Conservation (phyloP, 106 monocot species). For the Acorus calamus region DNA sequence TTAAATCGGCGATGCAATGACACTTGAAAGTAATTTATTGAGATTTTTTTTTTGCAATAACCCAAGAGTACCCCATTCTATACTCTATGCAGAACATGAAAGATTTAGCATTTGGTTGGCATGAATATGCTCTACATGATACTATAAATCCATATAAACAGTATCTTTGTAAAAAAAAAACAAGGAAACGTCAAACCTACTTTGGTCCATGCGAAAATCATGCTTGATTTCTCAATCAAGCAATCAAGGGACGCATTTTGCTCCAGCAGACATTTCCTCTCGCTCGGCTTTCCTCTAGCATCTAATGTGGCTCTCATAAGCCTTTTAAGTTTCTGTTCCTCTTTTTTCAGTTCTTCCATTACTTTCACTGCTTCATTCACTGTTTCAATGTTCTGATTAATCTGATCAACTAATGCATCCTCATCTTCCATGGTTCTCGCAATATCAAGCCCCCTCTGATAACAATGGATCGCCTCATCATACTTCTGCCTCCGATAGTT, state of each 20-base stretch:
- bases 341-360: constrained; percentile 45
- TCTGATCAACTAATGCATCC: constrained; percentile 63
- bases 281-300: constrained; percentile 51
- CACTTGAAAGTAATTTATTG: no score
- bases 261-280: constrained; percentile 67
- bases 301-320: constrained; percentile 42
- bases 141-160: no score
- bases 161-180: neutral
- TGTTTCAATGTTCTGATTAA: constrained; percentile 55
- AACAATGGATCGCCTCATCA: constrained; percentile 71
- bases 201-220: constrained; percentile 76
- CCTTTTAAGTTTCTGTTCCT: constrained; percentile 76
- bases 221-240: constrained; percentile 55
- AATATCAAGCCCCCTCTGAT: constrained; percentile 66
- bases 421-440: constrained; percentile 75
- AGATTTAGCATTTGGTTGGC: no score
- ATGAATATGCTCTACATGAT: no score
- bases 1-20: no score
- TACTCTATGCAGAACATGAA: no score
- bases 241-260: constrained; percentile 50
- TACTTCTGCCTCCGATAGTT: constrained; percentile 72
- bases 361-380: constrained; percentile 66
- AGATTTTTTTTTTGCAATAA: no score
- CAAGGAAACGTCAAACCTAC: constrained; percentile 18
- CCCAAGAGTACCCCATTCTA: no score